Percentiles rank a stretch among this genome's conserved stretches.
phyloP scores from a whole-genome alignment of 129 eudicot genomes.

The Ambrosia artemisiifolia region DNA sequence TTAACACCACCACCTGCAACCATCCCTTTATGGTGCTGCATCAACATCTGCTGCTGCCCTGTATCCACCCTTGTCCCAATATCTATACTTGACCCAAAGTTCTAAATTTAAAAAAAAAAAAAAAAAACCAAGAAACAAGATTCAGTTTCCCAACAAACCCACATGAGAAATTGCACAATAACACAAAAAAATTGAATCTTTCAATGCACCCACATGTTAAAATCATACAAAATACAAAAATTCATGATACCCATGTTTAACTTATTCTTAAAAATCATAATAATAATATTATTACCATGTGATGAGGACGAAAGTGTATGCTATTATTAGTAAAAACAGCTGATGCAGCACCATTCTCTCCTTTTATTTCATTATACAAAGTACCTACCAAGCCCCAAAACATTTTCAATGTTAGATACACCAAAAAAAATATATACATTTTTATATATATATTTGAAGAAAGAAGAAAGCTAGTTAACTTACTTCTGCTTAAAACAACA shows the following conservation, averaged over 20 bases:
- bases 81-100: conserved; percentile 55
- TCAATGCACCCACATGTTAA: conserved; percentile 31
- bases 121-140: conserved; percentile 10
- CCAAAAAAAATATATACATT: not conserved
- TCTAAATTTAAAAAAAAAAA: conserved; percentile 21
- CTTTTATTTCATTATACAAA: conserved; percentile 51
- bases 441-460: not conserved
- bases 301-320: conserved; percentile 57
- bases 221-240: conserved; percentile 20
- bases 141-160: conserved; percentile 29
- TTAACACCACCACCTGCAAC: conserved; percentile 24
- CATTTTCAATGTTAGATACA: conserved; percentile 17
- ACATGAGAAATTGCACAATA: conserved; percentile 23
- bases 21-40: conserved; percentile 42
- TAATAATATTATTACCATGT: conserved; percentile 29
- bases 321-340: conserved; percentile 39
- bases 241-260: conserved; percentile 1
- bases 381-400: conserved; percentile 45
- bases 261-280: not conserved
- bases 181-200: conserved; percentile 24
- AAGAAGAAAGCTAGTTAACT: not conserved
- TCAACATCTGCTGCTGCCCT: conserved; percentile 59
- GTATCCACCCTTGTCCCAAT: conserved; percentile 60
- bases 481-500: conserved; percentile 88
- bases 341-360: conserved; percentile 42